Percentiles rank a stretch among this genome's conserved stretches.
Conservation (phyloP, 306 rosid genomes). For the Medicago arabica region DNA sequence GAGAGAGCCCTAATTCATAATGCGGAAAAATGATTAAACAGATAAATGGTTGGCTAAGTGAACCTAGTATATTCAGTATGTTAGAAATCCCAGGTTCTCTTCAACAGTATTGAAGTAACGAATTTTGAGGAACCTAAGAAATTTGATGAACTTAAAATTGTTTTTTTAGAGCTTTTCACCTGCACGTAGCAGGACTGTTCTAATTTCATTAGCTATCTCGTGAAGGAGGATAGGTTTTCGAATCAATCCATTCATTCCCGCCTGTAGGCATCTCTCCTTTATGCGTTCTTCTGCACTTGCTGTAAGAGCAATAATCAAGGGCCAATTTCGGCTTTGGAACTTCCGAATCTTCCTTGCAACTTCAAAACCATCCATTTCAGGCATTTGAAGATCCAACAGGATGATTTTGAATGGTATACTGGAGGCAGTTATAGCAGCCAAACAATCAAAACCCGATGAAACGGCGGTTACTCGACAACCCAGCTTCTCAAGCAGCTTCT, state of each 20-base stretch:
- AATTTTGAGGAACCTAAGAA: constrained; percentile 29
- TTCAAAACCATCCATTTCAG: constrained; percentile 83
- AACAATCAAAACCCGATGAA: constrained; percentile 80
- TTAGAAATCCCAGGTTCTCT: constrained; percentile 34
- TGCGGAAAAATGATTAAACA: constrained; percentile 3
- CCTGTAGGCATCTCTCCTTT: constrained; percentile 70
- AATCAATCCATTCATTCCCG: constrained; percentile 79
- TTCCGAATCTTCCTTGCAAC: constrained; percentile 70
- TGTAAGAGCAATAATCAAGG: constrained; percentile 71
- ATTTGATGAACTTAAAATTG: constrained; percentile 25
- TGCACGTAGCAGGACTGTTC: constrained; percentile 57
- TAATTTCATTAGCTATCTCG: constrained; percentile 67
- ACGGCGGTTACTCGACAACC: constrained; percentile 75
- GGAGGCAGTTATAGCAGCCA: constrained; percentile 51
- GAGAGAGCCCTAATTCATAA: constrained; percentile 30
- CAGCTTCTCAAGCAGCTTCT: constrained; percentile 82
- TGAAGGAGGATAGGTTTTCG: constrained; percentile 69
- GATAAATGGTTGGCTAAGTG: constrained; percentile 40
- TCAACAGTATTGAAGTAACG: constrained; percentile 6
- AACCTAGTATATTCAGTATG: constrained; percentile 36
- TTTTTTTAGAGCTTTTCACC: constrained; percentile 53
- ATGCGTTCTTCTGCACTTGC: constrained; percentile 70
- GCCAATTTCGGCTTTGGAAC: constrained; percentile 63
- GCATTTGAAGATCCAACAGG: constrained; percentile 83
- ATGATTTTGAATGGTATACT: constrained; percentile 54